Base-by-base conservation (phyloP, 257 asterid genomes). In the Solanum acaule region DNA sequence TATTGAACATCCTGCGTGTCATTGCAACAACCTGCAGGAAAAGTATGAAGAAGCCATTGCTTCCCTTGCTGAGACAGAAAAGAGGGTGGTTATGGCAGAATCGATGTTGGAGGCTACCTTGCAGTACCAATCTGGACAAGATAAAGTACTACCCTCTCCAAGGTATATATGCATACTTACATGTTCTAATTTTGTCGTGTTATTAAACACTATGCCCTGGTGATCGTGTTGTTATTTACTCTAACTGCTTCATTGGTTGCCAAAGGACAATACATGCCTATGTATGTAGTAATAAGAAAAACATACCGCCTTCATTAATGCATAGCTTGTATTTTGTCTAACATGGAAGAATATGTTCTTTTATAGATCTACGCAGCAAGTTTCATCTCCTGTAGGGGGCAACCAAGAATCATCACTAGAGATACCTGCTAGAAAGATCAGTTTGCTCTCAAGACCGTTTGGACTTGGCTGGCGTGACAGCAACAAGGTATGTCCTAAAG, bases 41-140 rank as follows among this genome's bases (percentile, higher is more conserved):
- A 96, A 96, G 90, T 97, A 95, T 85, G 98, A 97, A 93, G 98
- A 94, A 89, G 96, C 98, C 59, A 88, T 87, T 18, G 91, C 94
- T 61, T 91, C 98, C 52, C 88, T 95, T 89, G 94, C 95, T 87
- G 99, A 95, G 90, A 97, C 92, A 96, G 98, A 97, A 89, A 94
- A 95, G 92, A 93, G 98, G 90, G 99, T 94, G 35, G 93, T 96
- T 70, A 92, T 97, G 98, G 99, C 99, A 16, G 99, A 97, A 89
- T 95, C 99, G 46, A 97, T 96, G 99, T 93, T 97, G 86, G 99
- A 96, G 93, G 99, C 99, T 82, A 97, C 99, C 87, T 94, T 97
- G 91, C 99, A 97, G 92, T 97, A 94, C 91, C 98, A 97, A 91
- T 96, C 99, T 16, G 98, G 96, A 81, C 99, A 95, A 89, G 92